These are phyloP conservation scores for Pterocarpus macrocarpus DNA, from an alignment of 306 rosid genomes.

Conservation along the genomic window DNA sequence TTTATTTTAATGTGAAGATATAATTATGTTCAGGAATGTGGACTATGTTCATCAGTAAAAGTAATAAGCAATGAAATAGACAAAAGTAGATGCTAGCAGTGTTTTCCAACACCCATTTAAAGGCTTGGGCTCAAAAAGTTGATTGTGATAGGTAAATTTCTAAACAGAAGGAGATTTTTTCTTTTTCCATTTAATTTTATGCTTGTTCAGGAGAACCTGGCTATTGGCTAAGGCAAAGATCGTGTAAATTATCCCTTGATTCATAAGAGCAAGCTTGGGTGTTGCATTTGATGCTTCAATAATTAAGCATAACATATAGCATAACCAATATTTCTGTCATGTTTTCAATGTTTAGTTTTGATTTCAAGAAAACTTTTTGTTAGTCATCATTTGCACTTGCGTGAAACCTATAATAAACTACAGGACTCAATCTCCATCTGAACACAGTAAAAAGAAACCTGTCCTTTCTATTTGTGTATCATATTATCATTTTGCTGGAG, in stretches of 20 bases:
- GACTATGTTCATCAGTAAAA: slow-evolving; percentile 42
- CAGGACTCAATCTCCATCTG: background rate
- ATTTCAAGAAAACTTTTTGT: background rate
- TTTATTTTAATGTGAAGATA: slow-evolving; percentile 33
- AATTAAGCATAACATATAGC: background rate
- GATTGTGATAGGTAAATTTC: background rate
- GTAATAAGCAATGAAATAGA: slow-evolving; percentile 29
- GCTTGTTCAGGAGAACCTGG: background rate
- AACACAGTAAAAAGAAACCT: background rate
- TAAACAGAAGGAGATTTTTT: background rate
- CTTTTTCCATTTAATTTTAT: slow-evolving; percentile 10
- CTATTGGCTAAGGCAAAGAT: background rate
- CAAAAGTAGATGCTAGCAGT: slow-evolving; percentile 39
- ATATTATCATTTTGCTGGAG: background rate
- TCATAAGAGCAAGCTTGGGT: background rate
- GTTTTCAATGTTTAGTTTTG: background rate
- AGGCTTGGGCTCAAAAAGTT: background rate
- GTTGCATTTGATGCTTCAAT: background rate
- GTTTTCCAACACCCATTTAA: background rate
- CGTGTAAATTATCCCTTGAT: background rate
- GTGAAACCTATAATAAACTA: slow-evolving; percentile 4
- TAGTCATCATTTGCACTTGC: background rate
- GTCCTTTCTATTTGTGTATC: background rate
- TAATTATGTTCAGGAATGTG: slow-evolving; percentile 27
- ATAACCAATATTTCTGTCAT: background rate